These are phyloP conservation scores for Penicillium daleae DNA, from an alignment of 495 filamentous ascomycete genomes.

Conservation along the genomic window DNA sequence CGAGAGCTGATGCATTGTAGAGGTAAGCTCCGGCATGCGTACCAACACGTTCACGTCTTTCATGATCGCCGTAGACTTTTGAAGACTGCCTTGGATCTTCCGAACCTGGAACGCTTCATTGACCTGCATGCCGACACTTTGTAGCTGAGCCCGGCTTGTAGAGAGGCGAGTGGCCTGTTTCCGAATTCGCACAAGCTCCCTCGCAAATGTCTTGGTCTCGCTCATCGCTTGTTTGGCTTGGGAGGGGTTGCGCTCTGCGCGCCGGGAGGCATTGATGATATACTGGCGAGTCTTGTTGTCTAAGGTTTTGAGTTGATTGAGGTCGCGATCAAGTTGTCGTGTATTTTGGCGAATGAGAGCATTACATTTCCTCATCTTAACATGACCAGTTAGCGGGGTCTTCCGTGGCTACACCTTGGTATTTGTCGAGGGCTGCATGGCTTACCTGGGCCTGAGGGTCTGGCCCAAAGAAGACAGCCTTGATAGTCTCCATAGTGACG, in stretches of 20 bases:
- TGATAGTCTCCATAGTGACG: slow-evolving; percentile 79
- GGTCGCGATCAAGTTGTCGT: slow-evolving; percentile 94
- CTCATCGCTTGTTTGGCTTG: slow-evolving; percentile 73
- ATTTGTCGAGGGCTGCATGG: slow-evolving; percentile 3
- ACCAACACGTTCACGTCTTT: slow-evolving; percentile 91
- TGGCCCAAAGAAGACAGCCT: slow-evolving; percentile 86
- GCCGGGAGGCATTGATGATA: slow-evolving; percentile 77
- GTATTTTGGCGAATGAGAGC: slow-evolving; percentile 85
- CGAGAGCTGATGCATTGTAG: slow-evolving; percentile 88
- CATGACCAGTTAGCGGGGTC: background rate
- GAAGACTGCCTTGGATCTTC: slow-evolving; percentile 93
- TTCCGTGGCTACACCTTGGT: background rate
- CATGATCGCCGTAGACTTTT: slow-evolving; percentile 89
- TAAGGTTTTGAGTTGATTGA: slow-evolving; percentile 69
- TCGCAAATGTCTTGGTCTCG: slow-evolving; percentile 84
- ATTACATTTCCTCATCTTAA: slow-evolving; percentile 94
- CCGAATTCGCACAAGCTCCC: slow-evolving; percentile 82
- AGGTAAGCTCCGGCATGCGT: slow-evolving; percentile 80
- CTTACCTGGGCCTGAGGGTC: slow-evolving; percentile 87
- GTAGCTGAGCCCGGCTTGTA: slow-evolving; percentile 88
- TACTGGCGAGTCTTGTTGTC: slow-evolving; percentile 85
- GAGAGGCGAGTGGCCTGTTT: slow-evolving; percentile 71
- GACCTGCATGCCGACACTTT: slow-evolving; percentile 96
- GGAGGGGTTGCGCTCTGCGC: slow-evolving; percentile 75
- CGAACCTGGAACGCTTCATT: slow-evolving; percentile 94